phyloP scores from a whole-genome alignment of 1,284 basidiomycete genomes.

The Ustilago crameri region DNA sequence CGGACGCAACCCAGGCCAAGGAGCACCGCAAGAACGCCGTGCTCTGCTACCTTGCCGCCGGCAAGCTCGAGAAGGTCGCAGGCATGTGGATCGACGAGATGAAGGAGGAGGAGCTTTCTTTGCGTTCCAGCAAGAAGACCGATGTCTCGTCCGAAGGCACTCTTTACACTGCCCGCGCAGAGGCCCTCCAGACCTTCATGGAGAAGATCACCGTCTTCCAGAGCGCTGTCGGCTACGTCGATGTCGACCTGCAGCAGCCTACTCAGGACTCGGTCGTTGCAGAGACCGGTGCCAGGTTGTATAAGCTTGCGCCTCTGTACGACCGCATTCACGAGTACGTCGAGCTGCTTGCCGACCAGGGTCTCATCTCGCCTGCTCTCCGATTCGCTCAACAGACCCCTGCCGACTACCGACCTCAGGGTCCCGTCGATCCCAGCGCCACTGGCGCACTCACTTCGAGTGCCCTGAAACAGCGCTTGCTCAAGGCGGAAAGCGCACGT shows the following conservation, averaged over 20 bases:
- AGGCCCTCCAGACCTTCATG: conserved; percentile 90
- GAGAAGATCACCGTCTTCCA: conserved; percentile 97
- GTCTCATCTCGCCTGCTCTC: conserved; percentile 83
- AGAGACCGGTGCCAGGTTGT: conserved; percentile 75
- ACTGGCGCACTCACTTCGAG: conserved; percentile 22
- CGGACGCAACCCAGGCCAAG: conserved; percentile 69
- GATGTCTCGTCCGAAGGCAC: conserved; percentile 39
- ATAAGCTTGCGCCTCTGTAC: conserved; percentile 86
- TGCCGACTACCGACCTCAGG: conserved; percentile 74
- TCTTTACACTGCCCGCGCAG: conserved; percentile 83
- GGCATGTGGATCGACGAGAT: conserved; percentile 94
- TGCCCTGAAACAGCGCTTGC: conserved; percentile 50
- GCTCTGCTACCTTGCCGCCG: conserved; percentile 85
- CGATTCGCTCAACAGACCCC: conserved; percentile 85
- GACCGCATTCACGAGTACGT: conserved; percentile 96
- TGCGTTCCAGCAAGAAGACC: conserved; percentile 35
- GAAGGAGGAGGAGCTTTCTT: conserved; percentile 79
- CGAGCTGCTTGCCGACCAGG: conserved; percentile 88
- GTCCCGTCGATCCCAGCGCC: conserved; percentile 20
- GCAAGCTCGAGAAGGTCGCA: conserved; percentile 86
- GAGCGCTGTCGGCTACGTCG: conserved; percentile 85
- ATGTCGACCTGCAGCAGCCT: conserved; percentile 76
- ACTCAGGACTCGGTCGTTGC: conserved; percentile 70
- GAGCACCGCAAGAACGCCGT: conserved; percentile 88
- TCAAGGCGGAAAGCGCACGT: conserved; percentile 52